Percentiles rank a stretch among this genome's conserved stretches.
phyloP scores from a whole-genome alignment of 805 yeast species.

The Teunomyces kruisii region DNA sequence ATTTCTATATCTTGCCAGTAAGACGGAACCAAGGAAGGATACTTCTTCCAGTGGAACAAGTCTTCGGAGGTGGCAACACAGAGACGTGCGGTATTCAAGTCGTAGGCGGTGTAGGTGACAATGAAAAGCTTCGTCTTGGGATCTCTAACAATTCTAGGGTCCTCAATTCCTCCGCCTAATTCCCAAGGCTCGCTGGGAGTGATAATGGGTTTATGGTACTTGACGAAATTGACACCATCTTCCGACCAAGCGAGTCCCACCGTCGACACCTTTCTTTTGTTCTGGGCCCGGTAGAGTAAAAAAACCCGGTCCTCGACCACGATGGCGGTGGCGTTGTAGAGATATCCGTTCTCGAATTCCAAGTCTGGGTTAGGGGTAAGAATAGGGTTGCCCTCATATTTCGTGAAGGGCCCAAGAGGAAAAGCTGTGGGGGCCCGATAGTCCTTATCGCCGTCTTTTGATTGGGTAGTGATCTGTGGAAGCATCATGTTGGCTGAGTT shows the following conservation, averaged over 20 bases:
- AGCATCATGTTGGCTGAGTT: too few species aligned
- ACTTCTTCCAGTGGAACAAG: slow-evolving; percentile 38
- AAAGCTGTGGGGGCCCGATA: slow-evolving; percentile 35
- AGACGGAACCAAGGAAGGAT: slow-evolving; percentile 32
- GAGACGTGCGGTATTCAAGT: slow-evolving; percentile 31
- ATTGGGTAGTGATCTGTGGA: slow-evolving; percentile 25
- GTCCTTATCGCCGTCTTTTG: slow-evolving; percentile 30
- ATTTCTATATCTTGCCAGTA: slow-evolving; percentile 35
- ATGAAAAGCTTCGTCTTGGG: slow-evolving; percentile 34
- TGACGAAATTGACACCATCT: slow-evolving; percentile 35
- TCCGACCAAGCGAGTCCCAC: slow-evolving; percentile 43
- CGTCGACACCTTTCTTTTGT: slow-evolving; percentile 28
- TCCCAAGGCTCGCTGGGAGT: slow-evolving; percentile 41
- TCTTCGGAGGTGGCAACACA: slow-evolving; percentile 40
- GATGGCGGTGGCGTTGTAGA: slow-evolving; percentile 44
- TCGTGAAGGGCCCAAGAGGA: slow-evolving; percentile 43
- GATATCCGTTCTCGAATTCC: slow-evolving; percentile 38
- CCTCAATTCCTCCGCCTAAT: slow-evolving; percentile 42
- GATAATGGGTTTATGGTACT: slow-evolving; percentile 31
- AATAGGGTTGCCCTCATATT: slow-evolving; percentile 37
- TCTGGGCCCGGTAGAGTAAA: slow-evolving; percentile 41
- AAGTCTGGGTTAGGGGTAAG: slow-evolving; percentile 35
- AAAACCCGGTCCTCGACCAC: slow-evolving; percentile 38
- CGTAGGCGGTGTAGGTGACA: slow-evolving; percentile 43
- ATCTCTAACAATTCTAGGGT: slow-evolving; percentile 42